phyloP scores from a whole-genome alignment of 768 basidiomycete species.

The Rhodotorula graminis region DNA sequence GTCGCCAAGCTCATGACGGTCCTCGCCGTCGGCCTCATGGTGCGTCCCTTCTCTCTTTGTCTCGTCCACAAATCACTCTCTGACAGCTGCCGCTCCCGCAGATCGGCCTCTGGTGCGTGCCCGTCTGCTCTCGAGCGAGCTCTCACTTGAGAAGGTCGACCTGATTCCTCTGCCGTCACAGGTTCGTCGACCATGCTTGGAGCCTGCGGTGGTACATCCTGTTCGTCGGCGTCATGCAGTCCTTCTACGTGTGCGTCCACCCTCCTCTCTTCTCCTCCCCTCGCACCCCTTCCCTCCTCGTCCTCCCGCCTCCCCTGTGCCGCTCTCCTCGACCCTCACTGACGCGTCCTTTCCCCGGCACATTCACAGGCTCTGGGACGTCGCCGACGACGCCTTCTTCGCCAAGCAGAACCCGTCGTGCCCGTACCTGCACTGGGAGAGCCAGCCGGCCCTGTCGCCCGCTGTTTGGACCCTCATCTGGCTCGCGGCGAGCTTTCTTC shows the following conservation, averaged over 20 bases:
- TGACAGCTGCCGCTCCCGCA: not conserved
- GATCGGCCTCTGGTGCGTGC: not conserved
- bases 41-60: not conserved
- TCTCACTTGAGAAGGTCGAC: not conserved
- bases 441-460: slow-evolving; percentile 2
- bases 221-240: slow-evolving; percentile 37
- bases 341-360: too few species aligned
- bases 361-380: slow-evolving; percentile 28
- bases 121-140: not conserved
- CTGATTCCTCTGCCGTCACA: slow-evolving; percentile 10
- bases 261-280: not conserved
- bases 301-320: too few species aligned
- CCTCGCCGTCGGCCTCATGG: slow-evolving; percentile 25
- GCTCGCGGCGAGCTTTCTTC: slow-evolving; percentile 25
- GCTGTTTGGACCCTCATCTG: slow-evolving; percentile 25
- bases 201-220: slow-evolving; percentile 35
- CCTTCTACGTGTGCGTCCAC: slow-evolving; percentile 31
- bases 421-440: slow-evolving; percentile 11
- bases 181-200: slow-evolving; percentile 39
- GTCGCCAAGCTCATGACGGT: slow-evolving; percentile 13
- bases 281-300: not conserved
- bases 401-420: slow-evolving; percentile 32
- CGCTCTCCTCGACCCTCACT: not conserved
- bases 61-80: fast-evolving
- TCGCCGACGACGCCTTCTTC: slow-evolving; percentile 37